Base-by-base conservation (phyloP, 148 eudicot genomes). In the Euryodendron excelsum region DNA sequence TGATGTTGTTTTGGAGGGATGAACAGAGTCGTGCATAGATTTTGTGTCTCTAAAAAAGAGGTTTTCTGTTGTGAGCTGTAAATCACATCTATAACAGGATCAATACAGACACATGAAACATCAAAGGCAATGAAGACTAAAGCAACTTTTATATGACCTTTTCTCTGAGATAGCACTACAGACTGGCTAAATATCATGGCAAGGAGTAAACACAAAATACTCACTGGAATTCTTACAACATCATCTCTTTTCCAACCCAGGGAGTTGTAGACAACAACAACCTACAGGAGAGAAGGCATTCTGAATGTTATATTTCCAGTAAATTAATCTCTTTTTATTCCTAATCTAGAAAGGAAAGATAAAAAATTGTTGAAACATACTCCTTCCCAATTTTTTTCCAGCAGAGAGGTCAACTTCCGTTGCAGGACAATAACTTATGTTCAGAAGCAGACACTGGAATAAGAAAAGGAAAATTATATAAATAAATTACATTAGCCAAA, bases 231-330 rank as follows among this genome's bases (percentile, higher is more conserved):
- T 77, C 90, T 86, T 17, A 96, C 84, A 76, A 90, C 84, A 79
- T 89, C 93, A 48, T 85, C 86, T 86, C 97, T 91, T 82, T 84
- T 88, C 98, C 98, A 96, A 76, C 95, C 99, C 72, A 96, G 87
- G 80, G 99, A 82, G 73, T 96, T 96, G 76, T 96, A 96, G 73
- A 90, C 88, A 65, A 93, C 88, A 21, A 93, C 92, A 23, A 87
- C 86, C 99, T 96, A 68, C 78, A 83, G 47, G 77, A 39, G 56
- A 63, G 70, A 65, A 75, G 47, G 27, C 45, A 73, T 7, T 13
- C 31, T 13, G 27, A 59, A 14, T 78, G 45, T 21, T 50, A 31
- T 52, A 67, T 3, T 66, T 39, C 12, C 25, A 23, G 75, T 13
- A 56, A 25, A 45, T 9, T n/a, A 23, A 25, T 47, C 50, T 62